Evolutionary conservation across 1,284 basidiomycete species (phyloP).

Genomic region (Pyrrhoderma lamaoense): DNA sequence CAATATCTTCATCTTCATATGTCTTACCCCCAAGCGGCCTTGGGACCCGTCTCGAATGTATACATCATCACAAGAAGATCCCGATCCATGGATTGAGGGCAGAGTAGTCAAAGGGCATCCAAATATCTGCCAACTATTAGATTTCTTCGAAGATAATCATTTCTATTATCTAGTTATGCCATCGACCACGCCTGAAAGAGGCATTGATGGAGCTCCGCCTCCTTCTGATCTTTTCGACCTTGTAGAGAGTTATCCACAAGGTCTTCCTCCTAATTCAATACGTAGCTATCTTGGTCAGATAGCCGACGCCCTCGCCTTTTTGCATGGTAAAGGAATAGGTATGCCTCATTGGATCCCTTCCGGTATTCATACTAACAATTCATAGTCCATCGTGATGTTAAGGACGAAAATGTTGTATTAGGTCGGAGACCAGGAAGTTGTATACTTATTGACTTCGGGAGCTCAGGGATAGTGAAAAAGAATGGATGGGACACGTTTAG

Average conservation of each 20-base stretch:
- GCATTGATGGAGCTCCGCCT: conserved; percentile 42
- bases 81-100: conserved; percentile 53
- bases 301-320: conserved; percentile 84
- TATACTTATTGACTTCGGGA: conserved; percentile 95
- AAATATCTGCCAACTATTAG: conserved; percentile 87
- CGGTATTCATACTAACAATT: conserved; percentile 15
- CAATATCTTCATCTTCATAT: conserved; percentile 70
- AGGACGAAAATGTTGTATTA: conserved; percentile 94
- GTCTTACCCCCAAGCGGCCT: conserved; percentile 64
- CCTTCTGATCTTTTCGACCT: conserved; percentile 90
- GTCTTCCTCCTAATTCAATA: conserved; percentile 70
- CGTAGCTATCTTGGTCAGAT: conserved; percentile 91
- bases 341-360: conserved; percentile 26
- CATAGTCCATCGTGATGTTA: conserved; percentile 93
- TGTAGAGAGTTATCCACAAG: conserved; percentile 85
- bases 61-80: conserved; percentile 27
- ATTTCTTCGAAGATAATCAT: conserved; percentile 97
- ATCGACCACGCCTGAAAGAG: conserved; percentile 54
- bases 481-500: conserved; percentile 93
- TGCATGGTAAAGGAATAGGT: conserved; percentile 88
- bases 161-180: conserved; percentile 91
- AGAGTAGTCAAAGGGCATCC: conserved; percentile 76
- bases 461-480: conserved; percentile 81
- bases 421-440: conserved; percentile 62
- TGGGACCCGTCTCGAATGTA: conserved; percentile 67